Conservation (phyloP, 2,329 filamentous ascomycete species). For the Penicillium sp. region DNA sequence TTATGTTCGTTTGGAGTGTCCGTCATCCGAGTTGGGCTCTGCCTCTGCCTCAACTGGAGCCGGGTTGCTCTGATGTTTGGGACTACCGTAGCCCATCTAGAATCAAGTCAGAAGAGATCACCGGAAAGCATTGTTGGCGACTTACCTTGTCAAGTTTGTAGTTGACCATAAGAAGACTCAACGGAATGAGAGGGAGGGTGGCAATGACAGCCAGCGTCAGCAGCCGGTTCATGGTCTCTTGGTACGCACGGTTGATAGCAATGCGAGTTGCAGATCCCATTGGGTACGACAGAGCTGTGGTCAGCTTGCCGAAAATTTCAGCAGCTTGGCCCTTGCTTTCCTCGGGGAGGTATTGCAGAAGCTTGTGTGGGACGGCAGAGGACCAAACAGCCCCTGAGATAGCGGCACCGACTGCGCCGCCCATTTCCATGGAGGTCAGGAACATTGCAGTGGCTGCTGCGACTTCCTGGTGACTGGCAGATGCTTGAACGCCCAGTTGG, state of each 20-base stretch:
- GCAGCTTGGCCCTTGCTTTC: constrained; percentile 43
- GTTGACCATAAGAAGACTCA: constrained; percentile 59
- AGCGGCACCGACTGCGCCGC: constrained; percentile 59
- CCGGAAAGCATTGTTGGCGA: not conserved
- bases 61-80: constrained; percentile 17
- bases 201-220: constrained; percentile 56
- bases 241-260: constrained; percentile 65
- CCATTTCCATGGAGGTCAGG: constrained; percentile 61
- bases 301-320: constrained; percentile 54
- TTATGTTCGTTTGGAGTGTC: constrained; percentile 32
- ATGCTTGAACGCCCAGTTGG: constrained; percentile 62
- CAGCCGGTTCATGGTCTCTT: constrained; percentile 63
- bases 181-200: constrained; percentile 56
- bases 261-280: constrained; percentile 57
- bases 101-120: constrained; percentile 6
- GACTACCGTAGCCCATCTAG: constrained; percentile 30
- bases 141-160: constrained; percentile 56
- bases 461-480: constrained; percentile 61
- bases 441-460: constrained; percentile 62
- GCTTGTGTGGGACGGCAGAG: constrained; percentile 54
- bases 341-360: constrained; percentile 53
- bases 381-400: constrained; percentile 67
- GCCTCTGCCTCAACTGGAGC: constrained; percentile 12
- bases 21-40: constrained; percentile 19
- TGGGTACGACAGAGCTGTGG: constrained; percentile 57